Evolutionary conservation across 768 basidiomycete species (phyloP).

Genomic region (Fomitopsis serialis): DNA sequence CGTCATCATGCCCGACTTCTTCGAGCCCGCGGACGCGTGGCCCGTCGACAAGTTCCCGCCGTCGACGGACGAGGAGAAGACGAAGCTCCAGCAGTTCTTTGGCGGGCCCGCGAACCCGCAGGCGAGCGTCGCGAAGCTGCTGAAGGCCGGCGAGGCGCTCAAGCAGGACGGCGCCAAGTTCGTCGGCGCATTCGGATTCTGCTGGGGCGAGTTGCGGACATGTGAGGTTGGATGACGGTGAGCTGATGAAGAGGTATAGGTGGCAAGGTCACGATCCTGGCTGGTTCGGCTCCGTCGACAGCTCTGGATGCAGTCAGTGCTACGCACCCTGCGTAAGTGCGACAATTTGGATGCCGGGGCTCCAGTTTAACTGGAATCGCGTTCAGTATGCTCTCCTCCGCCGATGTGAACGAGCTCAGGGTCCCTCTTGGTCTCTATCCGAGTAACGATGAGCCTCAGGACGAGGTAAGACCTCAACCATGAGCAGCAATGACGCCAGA

Average conservation of each 20-base stretch:
- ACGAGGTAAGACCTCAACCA: constrained; percentile 37
- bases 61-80: constrained; percentile 45
- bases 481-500: neutral
- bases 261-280: constrained; percentile 43
- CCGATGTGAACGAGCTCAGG: constrained; percentile 44
- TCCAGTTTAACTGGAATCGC: neutral
- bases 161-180: constrained; percentile 38
- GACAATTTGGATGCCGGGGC: neutral
- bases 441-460: constrained; percentile 51
- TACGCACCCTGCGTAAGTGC: constrained; percentile 53
- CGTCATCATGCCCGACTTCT: constrained; percentile 67
- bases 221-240: neutral
- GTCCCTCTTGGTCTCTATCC: constrained; percentile 53
- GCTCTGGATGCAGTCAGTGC: constrained; percentile 45
- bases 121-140: constrained; percentile 34
- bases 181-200: constrained; percentile 49
- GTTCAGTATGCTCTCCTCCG: constrained; percentile 42
- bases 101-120: constrained; percentile 43
- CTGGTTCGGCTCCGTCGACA: constrained; percentile 32
- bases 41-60: constrained; percentile 48
- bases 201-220: constrained; percentile 39
- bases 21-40: constrained; percentile 47
- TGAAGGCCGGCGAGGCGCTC: constrained; percentile 34
- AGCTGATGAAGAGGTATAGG: constrained; percentile 22
- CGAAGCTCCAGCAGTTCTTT: constrained; percentile 53